A percentile compares a stretch with the other conserved stretches of the same genome.
phyloP scores from a whole-genome alignment of 2,329 filamentous ascomycete genomes.

The Polychaeton citri region DNA sequence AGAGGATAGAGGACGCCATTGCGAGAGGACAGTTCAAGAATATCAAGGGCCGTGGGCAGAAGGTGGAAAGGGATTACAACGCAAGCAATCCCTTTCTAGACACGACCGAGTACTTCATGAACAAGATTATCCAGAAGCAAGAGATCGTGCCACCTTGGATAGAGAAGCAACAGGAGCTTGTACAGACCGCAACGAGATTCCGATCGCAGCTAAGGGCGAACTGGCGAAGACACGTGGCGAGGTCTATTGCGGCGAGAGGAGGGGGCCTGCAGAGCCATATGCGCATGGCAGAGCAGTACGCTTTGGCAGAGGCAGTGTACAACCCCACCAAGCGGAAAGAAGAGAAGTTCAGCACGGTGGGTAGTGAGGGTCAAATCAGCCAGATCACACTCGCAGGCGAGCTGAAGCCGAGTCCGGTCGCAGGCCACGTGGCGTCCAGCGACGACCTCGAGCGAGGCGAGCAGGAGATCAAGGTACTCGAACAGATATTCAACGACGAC shows the following conservation, averaged over 20 bases:
- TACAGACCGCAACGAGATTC: conserved; percentile 55
- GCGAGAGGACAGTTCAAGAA: conserved; percentile 79
- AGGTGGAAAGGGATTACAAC: conserved; percentile 66
- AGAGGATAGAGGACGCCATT: conserved; percentile 88
- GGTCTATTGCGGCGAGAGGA: conserved; percentile 64
- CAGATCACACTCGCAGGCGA: conserved; percentile 35
- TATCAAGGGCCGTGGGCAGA: conserved; percentile 59
- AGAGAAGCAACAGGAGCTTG: conserved; percentile 89
- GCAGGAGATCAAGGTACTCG: conserved; percentile 24
- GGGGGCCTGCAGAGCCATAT: conserved; percentile 65
- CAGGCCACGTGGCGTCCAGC: conserved; percentile 3
- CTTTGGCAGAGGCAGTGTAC: conserved; percentile 54
- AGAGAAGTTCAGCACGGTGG: conserved; percentile 32
- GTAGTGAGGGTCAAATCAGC: conserved; percentile 33
- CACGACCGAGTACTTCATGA: conserved; percentile 96
- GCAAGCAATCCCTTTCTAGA: conserved; percentile 83
- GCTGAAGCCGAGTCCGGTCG: conserved; percentile 19
- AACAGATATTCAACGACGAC: conserved; percentile 19
- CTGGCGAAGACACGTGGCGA: conserved; percentile 72
- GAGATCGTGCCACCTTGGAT: conserved; percentile 97
- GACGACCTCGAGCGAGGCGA: conserved; percentile 3
- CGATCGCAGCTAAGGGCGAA: conserved; percentile 61
- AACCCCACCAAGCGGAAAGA: conserved; percentile 41
- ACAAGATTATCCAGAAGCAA: conserved; percentile 94
- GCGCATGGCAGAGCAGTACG: conserved; percentile 56